phyloP scores from a whole-genome alignment of 75 land plant genomes.

The Pinus tabuliformis region DNA sequence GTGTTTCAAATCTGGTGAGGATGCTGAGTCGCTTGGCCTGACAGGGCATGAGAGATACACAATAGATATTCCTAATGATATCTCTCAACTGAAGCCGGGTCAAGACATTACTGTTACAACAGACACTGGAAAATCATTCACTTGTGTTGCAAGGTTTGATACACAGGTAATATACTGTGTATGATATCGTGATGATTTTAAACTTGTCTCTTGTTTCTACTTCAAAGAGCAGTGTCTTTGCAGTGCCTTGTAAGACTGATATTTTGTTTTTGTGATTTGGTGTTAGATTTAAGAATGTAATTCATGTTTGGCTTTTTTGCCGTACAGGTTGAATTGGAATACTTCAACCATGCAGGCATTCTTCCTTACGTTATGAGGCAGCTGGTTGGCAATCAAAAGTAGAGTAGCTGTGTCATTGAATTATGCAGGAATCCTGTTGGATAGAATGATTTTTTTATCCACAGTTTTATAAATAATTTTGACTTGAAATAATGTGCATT shows the following conservation, averaged over 20 bases:
- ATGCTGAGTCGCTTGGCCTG: slow-evolving; percentile 82
- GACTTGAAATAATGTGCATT: background rate
- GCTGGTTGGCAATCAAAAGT: slow-evolving; percentile 18
- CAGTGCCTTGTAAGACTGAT: background rate
- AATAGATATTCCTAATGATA: slow-evolving; percentile 72
- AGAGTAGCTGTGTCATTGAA: background rate
- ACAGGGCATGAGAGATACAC: slow-evolving; percentile 83
- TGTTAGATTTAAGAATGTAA: background rate
- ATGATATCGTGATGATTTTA: background rate
- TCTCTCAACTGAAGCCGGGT: slow-evolving; percentile 78
- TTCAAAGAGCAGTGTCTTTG: no score
- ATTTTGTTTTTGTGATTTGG: background rate
- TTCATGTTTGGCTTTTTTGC: background rate
- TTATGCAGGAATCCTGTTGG: background rate
- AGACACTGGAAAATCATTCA: slow-evolving; percentile 87
- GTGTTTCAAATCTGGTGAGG: slow-evolving; percentile 86
- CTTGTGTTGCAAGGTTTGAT: slow-evolving; percentile 85
- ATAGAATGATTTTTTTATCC: background rate
- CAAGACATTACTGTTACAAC: slow-evolving; percentile 87
- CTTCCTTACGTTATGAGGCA: slow-evolving; percentile 82
- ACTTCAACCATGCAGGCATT: slow-evolving; percentile 89
- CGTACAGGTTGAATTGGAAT: slow-evolving; percentile 85
- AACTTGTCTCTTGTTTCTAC: no score
- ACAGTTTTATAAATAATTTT: background rate
- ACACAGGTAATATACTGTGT: slow-evolving; percentile 69